Conservation (phyloP, 345 rosid species). For the Geranium brycei region DNA sequence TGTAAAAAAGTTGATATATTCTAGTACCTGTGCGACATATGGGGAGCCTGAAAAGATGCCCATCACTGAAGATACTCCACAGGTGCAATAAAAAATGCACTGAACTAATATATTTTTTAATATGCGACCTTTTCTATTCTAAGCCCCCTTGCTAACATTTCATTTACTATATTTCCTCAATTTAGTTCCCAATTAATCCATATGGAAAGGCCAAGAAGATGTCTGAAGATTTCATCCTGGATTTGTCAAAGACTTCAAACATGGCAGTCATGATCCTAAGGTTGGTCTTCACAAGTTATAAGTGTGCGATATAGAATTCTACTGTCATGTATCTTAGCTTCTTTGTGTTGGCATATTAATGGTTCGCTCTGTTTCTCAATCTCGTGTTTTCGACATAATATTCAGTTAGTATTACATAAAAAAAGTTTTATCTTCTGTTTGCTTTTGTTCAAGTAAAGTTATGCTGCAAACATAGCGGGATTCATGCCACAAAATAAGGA, state of each 20-base stretch:
- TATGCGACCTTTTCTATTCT: background rate
- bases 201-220: constrained; percentile 98
- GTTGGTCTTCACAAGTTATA: constrained; percentile 20
- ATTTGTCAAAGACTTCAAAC: constrained; percentile 72
- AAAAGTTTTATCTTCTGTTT: too few relatives aligned
- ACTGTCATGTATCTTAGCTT: too few relatives aligned
- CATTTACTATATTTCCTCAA: background rate
- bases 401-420: background rate
- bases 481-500: too few relatives aligned
- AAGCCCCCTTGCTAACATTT: background rate
- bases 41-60: constrained; percentile 99
- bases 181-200: constrained; percentile 80
- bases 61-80: constrained; percentile 73
- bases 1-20: constrained; percentile 82
- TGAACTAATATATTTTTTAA: too few relatives aligned
- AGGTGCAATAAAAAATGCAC: constrained; percentile 27
- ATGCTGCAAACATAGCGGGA: too few relatives aligned
- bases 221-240: constrained; percentile 94
- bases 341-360: too few relatives aligned
- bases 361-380: too few relatives aligned
- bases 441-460: too few relatives aligned
- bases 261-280: constrained; percentile 93
- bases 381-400: background rate
- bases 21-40: constrained; percentile 97
- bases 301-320: too few relatives aligned